Base-by-base conservation (phyloP, 1,284 basidiomycete species). In the Golubevia pallescens region DNA sequence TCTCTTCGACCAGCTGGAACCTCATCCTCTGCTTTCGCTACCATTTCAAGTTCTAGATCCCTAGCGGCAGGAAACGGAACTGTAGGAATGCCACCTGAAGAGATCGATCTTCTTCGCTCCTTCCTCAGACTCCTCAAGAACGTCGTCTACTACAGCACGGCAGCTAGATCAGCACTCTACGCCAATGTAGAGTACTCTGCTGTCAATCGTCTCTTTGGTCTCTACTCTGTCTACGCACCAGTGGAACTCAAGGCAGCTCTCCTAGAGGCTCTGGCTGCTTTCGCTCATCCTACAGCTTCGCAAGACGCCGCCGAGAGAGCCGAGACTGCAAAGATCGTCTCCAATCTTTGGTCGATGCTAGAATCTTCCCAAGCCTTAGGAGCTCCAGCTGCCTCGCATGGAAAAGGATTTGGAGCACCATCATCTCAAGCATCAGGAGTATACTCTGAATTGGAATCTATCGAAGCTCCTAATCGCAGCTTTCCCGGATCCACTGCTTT, bases 401-500 rank as follows among this genome's bases (percentile, higher is more conserved):
- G 62, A 3, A 55, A 52, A 28, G 68, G 38, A 20, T 54, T 38
- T 21, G 28, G 57, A 55, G 58, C 16, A 58, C 60, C 28, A 42
- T 59, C 32, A 63, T 32, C 60, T 66, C 54, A 32, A 38, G 54
- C 14, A 48, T 92, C 10, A 89, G 91, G 28, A 79, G 87, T 21
- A 86, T 63, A 66, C 38, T 75, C 67, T 70, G 93, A 96, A 81
- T 86, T 97, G 59, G 94, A 95, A 73, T 91, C 93, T 75, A 90
- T 94, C 60, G 95, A 99, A 86, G 88, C 92, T 10, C 88, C 90
- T 3, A 90, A 92, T 77, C 90, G 90, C 79, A 83, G 91, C 60
- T 98, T 95, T 84, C 94, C 94, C 0, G 90, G 93, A 3, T 95
- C 94, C 0, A 91, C 93, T 10, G 92, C 93, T 0, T 96, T 97